phyloP scores from a whole-genome alignment of 1,139 yeast species.

The Blastobotrys malaysiensis region DNA sequence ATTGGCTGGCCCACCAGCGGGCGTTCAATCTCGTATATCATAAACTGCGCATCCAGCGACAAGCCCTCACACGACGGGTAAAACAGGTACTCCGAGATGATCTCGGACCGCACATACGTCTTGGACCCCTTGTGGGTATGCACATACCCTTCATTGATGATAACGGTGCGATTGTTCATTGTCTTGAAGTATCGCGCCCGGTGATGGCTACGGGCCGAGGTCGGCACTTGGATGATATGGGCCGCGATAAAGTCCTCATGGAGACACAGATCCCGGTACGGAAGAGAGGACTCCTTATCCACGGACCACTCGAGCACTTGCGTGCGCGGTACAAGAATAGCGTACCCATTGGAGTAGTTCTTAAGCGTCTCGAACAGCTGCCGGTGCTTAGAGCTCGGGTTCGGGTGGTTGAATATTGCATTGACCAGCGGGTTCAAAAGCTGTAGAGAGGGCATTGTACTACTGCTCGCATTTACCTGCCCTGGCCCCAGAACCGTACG shows the following conservation, averaged over 20 bases:
- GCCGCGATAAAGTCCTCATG: constrained; percentile 64
- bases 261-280: constrained; percentile 54
- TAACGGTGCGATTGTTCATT: constrained; percentile 52
- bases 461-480: not conserved
- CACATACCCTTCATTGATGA: constrained; percentile 51
- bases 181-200: constrained; percentile 51
- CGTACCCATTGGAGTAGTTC: constrained; percentile 32
- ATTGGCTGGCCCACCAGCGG: constrained; percentile 39
- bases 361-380: constrained; percentile 42
- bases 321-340: constrained; percentile 37
- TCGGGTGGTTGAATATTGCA: constrained; percentile 62
- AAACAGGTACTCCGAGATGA: constrained; percentile 43
- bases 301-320: constrained; percentile 43
- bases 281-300: constrained; percentile 45
- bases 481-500: not conserved
- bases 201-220: constrained; percentile 37
- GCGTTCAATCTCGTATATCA: constrained; percentile 44
- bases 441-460: not conserved
- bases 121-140: constrained; percentile 45
- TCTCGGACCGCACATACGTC: constrained; percentile 41
- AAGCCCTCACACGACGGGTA: constrained; percentile 43
- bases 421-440: constrained; percentile 63
- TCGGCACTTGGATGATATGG: constrained; percentile 50
- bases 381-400: constrained; percentile 48
- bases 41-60: constrained; percentile 43